Percentiles rank a stretch among this genome's conserved stretches.
Evolutionary conservation across 495 filamentous ascomycete genomes (phyloP).

Genomic region (Delitschia confertaspora): DNA sequence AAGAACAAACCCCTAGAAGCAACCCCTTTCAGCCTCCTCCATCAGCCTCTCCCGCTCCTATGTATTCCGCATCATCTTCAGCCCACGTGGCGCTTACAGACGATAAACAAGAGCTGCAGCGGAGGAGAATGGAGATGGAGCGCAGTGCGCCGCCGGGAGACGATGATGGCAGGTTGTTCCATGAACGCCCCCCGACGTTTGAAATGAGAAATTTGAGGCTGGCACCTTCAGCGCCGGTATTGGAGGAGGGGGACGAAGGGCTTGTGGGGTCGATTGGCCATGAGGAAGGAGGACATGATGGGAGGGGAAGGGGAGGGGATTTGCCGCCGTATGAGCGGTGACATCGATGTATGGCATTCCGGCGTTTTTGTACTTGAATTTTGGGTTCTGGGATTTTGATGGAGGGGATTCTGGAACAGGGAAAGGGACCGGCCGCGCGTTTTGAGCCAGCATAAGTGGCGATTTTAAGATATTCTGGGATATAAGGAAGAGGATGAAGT

Average conservation of each 20-base stretch:
- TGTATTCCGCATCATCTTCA: conserved; percentile 12
- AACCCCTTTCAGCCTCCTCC: background rate
- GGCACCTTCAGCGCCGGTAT: conserved; percentile 55
- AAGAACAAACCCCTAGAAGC: conserved; percentile 14
- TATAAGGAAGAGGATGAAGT: too few relatives aligned
- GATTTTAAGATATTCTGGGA: too few relatives aligned
- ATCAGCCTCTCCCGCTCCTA: conserved; percentile 4
- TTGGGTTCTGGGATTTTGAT: too few relatives aligned
- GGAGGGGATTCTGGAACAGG: too few relatives aligned
- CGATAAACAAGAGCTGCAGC: conserved; percentile 81
- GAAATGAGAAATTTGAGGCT: conserved; percentile 1
- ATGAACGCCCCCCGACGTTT: background rate
- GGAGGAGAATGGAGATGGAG: conserved; percentile 60
- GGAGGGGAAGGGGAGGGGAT: background rate
- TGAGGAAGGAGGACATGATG: background rate
- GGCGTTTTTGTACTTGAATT: too few relatives aligned
- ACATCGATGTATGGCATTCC: too few relatives aligned
- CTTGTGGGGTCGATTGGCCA: conserved; percentile 6
- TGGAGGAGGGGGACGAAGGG: conserved; percentile 53
- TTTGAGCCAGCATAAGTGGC: too few relatives aligned
- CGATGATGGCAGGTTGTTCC: conserved; percentile 31
- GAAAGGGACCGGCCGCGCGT: too few relatives aligned
- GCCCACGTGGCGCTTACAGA: conserved; percentile 38
- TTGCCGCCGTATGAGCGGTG: conserved; percentile 6
- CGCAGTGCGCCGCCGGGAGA: conserved; percentile 57